Evolutionary conservation across 257 asterid species (phyloP), one percentile per base, ranked within the genome.

Genomic region (Orobanche coerulescens): DNA sequence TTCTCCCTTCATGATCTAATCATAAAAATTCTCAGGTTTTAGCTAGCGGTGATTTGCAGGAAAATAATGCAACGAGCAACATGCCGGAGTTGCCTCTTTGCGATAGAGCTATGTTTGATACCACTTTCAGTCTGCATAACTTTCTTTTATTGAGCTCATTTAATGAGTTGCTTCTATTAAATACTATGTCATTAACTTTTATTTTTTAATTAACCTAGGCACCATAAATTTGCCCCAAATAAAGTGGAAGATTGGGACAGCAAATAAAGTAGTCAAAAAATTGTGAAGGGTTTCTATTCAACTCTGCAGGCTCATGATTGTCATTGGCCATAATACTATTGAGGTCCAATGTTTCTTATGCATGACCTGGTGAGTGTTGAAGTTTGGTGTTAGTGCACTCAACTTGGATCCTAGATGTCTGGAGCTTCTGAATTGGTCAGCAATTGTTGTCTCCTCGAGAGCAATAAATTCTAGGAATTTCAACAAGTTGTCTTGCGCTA

Each of bases 241-340:
- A 79, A 81, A 76, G 80, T 88, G 66, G 67, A 82, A 52, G 87
- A 82, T n/a, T 59, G 80, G 88, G 62, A 85, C 95, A 58, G 92
- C 81, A 66, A 94, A 82, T 20, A 78, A 73, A 71, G 90, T 91
- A 55, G 70, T 82, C 44, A 77, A 54, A 62, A 81, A 94, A 4
- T 58, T 91, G 78, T 88, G 76, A 75, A 85, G 96, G 64, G 96
- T 62, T 88, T 81, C 73, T 76, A 91, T 66, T 88, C 96, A 51
- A 84, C 93, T 58, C 73, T 88, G 58, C 96, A 88, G 79, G 86
- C 87, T 71, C 63, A 65, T 22, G 98, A 91, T 66, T 96, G 98
- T 58, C 95, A 91, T 24, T 91, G 98, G 98, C 75, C 96, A 4
- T 96, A 96, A 66, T 96, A 91, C 71, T 91, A 85, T 75, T 96